phyloP scores from a whole-genome alignment of 2,329 filamentous ascomycete genomes.

The Aspergillaceae sp. region DNA sequence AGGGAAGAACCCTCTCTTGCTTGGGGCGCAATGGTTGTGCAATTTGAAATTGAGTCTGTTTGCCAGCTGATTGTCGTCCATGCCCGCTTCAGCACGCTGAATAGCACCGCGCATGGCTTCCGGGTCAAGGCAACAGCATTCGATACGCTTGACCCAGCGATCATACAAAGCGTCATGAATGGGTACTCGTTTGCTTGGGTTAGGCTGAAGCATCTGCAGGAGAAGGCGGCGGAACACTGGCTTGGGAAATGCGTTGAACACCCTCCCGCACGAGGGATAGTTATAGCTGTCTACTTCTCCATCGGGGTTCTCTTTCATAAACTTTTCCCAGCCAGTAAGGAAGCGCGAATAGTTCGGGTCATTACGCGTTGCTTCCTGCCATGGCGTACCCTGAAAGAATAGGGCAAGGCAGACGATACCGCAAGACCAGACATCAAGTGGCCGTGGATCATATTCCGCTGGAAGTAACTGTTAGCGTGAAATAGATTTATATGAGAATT shows the following conservation, averaged over 20 bases:
- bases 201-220: constrained; percentile 73
- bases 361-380: constrained; percentile 57
- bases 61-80: constrained; percentile 13
- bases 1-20: constrained; percentile 17
- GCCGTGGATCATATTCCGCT: constrained; percentile 62
- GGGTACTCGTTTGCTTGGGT: constrained; percentile 60
- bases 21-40: constrained; percentile 24
- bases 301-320: constrained; percentile 50
- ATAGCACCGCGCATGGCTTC: neutral
- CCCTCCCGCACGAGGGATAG: constrained; percentile 56
- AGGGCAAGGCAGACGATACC: constrained; percentile 76
- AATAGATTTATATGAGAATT: too few relatives aligned
- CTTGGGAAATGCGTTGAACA: constrained; percentile 51
- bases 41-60: constrained; percentile 10
- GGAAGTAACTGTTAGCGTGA: neutral
- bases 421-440: constrained; percentile 77
- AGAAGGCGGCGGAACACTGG: constrained; percentile 56
- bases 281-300: constrained; percentile 48
- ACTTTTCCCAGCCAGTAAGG: constrained; percentile 59
- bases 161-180: constrained; percentile 62
- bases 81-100: constrained; percentile 17
- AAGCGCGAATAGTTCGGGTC: constrained; percentile 57
- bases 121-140: constrained; percentile 65
- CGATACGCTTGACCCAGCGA: constrained; percentile 64
- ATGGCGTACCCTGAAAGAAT: constrained; percentile 62